Base-by-base conservation (phyloP, 805 yeast genomes). In the Lipomyces mesembrius region DNA sequence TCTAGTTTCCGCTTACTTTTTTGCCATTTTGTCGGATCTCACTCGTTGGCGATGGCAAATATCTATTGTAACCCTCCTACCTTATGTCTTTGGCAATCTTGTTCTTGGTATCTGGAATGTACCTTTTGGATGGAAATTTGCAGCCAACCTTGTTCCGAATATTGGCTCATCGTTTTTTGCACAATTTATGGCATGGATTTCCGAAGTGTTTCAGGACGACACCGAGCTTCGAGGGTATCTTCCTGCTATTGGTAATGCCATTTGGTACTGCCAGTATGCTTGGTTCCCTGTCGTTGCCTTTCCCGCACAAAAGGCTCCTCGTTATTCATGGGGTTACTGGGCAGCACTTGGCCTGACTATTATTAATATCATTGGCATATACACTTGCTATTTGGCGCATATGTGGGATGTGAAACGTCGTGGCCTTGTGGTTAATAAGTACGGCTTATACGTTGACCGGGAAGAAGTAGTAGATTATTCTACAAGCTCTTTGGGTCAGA, bases 211-310 rank as follows among this genome's bases (percentile, higher is more conserved):
- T 29, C 71, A 67, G 74, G 39, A 77, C 74, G 75, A 76, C 27
- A 76, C 76, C 55, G 78, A 76, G 60, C 68, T 73, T 29, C 71
- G 77, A 55, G 70, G 74, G 54, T 69, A 74, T 59, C 70, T 75
- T 29, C 75, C 76, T 55, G 78, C 77, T n/a, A 74, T 77, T 17
- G 78, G 76, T 32, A 77, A 78, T 55, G 74, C 75, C 2, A 60
- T 77, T 59, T 71, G 78, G 20, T 78, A 74, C 65, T 75, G 78
- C 6, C 72, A 78, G 55, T 75, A 74, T 63, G 79, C 81, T 14
- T 78, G 79, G 78, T 60, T 79, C 53, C 81, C 80, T 46, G 69
- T 77, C 11, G 73, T 77, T 29, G 72, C 78, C 34, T 79, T 72
- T 63, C 78, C 79, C 22, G 75, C 79, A 9, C 71, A 74, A 22